Conservation (phyloP, 352 stramenopile species). For the Aphanomyces cochlioides region DNA sequence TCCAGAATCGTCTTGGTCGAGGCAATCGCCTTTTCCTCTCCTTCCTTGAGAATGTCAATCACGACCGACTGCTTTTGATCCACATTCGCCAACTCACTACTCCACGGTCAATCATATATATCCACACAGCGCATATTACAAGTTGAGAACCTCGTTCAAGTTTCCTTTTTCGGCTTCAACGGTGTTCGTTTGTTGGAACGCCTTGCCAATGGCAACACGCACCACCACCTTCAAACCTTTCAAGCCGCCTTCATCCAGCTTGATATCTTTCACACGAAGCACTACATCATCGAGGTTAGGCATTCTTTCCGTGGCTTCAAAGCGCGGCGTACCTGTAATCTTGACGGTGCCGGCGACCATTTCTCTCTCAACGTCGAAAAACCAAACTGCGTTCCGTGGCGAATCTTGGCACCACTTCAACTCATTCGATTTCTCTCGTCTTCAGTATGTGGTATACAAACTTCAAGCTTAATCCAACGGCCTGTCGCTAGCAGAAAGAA, state of each 20-base stretch:
- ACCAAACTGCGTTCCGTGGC: background rate
- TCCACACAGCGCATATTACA: slow-evolving; percentile 1
- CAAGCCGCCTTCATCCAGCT: background rate
- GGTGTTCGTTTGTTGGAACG: background rate
- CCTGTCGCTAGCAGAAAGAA: too few species aligned
- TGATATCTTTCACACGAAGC: slow-evolving; percentile 11
- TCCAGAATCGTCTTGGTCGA: background rate
- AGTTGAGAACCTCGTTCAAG: slow-evolving; percentile 4
- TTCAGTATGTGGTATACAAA: slow-evolving; percentile 14
- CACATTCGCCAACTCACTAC: background rate
- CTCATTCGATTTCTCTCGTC: background rate
- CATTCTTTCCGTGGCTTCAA: background rate
- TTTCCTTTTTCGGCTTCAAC: background rate
- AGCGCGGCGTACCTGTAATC: background rate
- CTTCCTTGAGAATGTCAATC: background rate
- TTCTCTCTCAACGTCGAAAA: background rate
- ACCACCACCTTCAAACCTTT: background rate
- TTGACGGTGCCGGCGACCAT: slow-evolving; percentile 5
- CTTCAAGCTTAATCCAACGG: background rate
- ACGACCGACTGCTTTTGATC: background rate
- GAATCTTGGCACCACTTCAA: slow-evolving; percentile 9
- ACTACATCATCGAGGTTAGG: background rate
- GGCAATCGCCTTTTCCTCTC: background rate
- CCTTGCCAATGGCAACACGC: background rate
- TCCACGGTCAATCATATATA: background rate